A percentile compares a stretch with the other conserved stretches of the same genome.
Evolutionary conservation across 768 basidiomycete genomes (phyloP).

Genomic region (Solioccasus polychromus): DNA sequence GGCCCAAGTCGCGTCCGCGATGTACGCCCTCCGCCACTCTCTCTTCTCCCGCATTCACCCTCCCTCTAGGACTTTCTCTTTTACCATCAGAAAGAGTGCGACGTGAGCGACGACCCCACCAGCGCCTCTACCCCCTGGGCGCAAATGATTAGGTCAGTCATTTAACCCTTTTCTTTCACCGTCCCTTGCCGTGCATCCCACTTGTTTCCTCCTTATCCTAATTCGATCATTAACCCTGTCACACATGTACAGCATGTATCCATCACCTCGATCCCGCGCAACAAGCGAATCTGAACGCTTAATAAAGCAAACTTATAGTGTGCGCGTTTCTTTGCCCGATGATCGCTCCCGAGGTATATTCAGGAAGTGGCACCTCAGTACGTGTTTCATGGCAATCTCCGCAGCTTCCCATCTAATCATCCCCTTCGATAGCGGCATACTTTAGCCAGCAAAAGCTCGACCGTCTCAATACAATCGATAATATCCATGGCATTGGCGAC

Average conservation of each 20-base stretch:
- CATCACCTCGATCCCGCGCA: slow-evolving; percentile 39
- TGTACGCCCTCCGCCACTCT: slow-evolving; percentile 13
- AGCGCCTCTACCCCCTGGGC: slow-evolving; percentile 69
- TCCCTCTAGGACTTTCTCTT: slow-evolving; percentile 50
- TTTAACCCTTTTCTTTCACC: slow-evolving; percentile 10
- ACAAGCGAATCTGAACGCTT: slow-evolving; percentile 41
- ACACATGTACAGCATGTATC: slow-evolving; percentile 33
- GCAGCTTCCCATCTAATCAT: slow-evolving; percentile 13
- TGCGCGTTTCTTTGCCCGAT: slow-evolving; percentile 44
- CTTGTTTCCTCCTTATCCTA: slow-evolving; percentile 31
- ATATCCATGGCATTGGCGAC: slow-evolving; percentile 63
- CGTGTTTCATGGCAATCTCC: slow-evolving; percentile 35
- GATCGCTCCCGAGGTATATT: slow-evolving; percentile 40
- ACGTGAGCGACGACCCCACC: slow-evolving; percentile 37
- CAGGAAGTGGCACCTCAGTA: slow-evolving; percentile 54
- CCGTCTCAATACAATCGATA: slow-evolving; percentile 68
- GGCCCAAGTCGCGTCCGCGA: slow-evolving; percentile 73
- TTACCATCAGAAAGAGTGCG: slow-evolving; percentile 49
- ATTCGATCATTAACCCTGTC: slow-evolving; percentile 22
- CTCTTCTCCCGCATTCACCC: slow-evolving; percentile 4
- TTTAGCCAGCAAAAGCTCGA: slow-evolving; percentile 78
- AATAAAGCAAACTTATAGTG: slow-evolving; percentile 56
- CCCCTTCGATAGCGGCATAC: slow-evolving; percentile 61
- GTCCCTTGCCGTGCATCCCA: slow-evolving; percentile 14
- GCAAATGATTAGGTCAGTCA: slow-evolving; percentile 62